Percentiles rank a stretch among this genome's conserved stretches.
Conservation (phyloP, 2,329 filamentous ascomycete species). For the Ilyonectria destructans region DNA sequence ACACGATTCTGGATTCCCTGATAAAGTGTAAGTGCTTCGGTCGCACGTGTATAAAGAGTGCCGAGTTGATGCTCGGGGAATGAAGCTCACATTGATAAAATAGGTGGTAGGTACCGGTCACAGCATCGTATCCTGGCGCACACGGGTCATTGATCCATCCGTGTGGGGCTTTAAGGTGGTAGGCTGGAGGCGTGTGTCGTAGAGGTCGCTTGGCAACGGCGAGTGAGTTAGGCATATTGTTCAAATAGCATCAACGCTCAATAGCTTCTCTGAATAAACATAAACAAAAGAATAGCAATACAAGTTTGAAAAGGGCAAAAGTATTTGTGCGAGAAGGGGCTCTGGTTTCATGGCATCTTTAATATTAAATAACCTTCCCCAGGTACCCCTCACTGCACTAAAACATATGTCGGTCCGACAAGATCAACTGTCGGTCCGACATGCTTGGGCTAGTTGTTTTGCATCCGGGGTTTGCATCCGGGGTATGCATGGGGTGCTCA, state of each 20-base stretch:
- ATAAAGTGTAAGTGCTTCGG: slow-evolving; percentile 9
- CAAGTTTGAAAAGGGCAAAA: too few relatives aligned
- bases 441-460: too few relatives aligned
- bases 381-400: too few relatives aligned
- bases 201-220: slow-evolving; percentile 20
- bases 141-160: slow-evolving; percentile 48
- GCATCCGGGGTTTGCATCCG: too few relatives aligned
- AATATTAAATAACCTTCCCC: too few relatives aligned
- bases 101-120: slow-evolving; percentile 44
- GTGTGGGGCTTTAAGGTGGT: slow-evolving; percentile 43
- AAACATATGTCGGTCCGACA: too few relatives aligned
- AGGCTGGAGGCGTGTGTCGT: slow-evolving; percentile 41
- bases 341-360: too few relatives aligned
- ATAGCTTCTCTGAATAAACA: neutral
- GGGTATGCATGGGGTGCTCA: too few relatives aligned
- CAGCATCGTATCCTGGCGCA: slow-evolving; percentile 41
- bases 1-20: slow-evolving; percentile 56
- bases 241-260: neutral
- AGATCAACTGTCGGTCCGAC: too few relatives aligned
- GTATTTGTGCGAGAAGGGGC: too few relatives aligned
- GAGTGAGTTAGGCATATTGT: neutral
- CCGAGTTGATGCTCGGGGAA: neutral
- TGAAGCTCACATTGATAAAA: slow-evolving; percentile 45
- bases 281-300: too few relatives aligned
- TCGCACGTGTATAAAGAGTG: neutral